These are phyloP conservation scores for Kitagawia praeruptora DNA, from an alignment of 129 eudicot species.

Conservation along the genomic window DNA sequence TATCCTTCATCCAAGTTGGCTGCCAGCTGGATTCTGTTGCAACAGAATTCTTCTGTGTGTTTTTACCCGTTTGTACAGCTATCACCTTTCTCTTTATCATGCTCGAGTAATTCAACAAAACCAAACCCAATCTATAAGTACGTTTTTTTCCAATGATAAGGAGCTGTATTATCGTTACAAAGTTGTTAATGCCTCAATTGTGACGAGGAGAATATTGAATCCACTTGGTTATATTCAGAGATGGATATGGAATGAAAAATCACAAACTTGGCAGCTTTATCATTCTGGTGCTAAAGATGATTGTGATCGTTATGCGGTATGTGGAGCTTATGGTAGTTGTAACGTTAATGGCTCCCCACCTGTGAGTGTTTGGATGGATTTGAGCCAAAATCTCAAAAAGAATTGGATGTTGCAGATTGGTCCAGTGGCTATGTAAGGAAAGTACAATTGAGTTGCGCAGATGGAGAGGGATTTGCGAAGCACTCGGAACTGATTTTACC, in stretches of 20 bases:
- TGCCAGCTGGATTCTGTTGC: too few species aligned
- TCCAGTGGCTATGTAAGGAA: conserved; percentile 40
- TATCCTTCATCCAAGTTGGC: too few species aligned
- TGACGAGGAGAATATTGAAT: conserved; percentile 15
- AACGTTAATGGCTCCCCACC: conserved; percentile 14
- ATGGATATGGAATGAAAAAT: conserved; percentile 21
- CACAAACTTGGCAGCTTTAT: conserved; percentile 17
- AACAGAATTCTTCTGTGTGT: too few species aligned
- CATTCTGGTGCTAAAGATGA: conserved; percentile 10
- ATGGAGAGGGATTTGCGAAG: conserved; percentile 31
- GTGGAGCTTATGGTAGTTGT: conserved; percentile 49
- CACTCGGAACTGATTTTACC: conserved; percentile 28
- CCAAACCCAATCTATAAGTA: conserved; percentile 10
- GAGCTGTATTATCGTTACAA: conserved; percentile 20
- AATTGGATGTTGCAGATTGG: conserved; percentile 41
- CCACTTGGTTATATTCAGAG: conserved; percentile 18
- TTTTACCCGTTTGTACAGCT: too few species aligned
- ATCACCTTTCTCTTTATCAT: too few species aligned
- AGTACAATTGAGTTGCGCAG: conserved; percentile 18
- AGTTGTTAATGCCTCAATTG: conserved; percentile 11
- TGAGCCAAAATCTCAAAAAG: conserved; percentile 21
- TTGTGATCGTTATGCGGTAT: conserved; percentile 36
- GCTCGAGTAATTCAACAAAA: too few species aligned
- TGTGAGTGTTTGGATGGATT: conserved; percentile 46
- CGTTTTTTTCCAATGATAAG: conserved; percentile 13